These are phyloP conservation scores for Trametes polyzona DNA, from an alignment of 1,284 basidiomycete species.

Conservation along the genomic window DNA sequence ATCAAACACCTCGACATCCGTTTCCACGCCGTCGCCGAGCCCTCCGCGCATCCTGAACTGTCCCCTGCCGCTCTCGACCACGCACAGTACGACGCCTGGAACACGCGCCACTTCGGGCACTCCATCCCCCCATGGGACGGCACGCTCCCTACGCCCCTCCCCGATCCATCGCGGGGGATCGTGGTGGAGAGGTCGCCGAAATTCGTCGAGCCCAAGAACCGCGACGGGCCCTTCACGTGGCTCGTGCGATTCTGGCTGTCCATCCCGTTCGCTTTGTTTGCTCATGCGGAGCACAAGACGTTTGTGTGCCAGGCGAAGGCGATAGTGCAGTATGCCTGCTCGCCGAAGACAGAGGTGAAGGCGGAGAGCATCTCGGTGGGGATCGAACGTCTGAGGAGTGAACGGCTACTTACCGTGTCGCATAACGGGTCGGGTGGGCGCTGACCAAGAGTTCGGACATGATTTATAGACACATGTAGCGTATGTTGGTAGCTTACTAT, in stretches of 20 bases:
- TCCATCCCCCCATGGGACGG: background rate
- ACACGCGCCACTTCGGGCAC: background rate
- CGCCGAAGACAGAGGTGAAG: background rate
- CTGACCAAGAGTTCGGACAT: no score
- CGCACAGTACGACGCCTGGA: background rate
- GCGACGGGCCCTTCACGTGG: background rate
- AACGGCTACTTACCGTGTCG: background rate
- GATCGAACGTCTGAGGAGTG: conserved; percentile 1
- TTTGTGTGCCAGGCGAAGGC: conserved; percentile 10
- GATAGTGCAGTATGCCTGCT: background rate
- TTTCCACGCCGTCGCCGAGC: background rate
- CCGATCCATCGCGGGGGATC: background rate
- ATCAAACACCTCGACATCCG: background rate
- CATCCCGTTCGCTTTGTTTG: conserved; percentile 1
- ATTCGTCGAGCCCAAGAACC: background rate
- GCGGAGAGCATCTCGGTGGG: conserved; percentile 2
- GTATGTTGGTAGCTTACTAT: no score
- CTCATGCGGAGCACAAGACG: conserved; percentile 1
- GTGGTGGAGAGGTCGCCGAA: background rate
- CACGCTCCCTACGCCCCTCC: background rate
- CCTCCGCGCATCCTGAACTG: background rate
- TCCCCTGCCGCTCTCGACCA: background rate
- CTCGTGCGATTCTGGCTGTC: conserved; percentile 4
- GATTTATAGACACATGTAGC: no score
- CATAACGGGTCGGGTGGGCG: background rate